These are phyloP conservation scores for Cucumis cinereus DNA, from an alignment of 306 rosid genomes.

Conservation along the genomic window DNA sequence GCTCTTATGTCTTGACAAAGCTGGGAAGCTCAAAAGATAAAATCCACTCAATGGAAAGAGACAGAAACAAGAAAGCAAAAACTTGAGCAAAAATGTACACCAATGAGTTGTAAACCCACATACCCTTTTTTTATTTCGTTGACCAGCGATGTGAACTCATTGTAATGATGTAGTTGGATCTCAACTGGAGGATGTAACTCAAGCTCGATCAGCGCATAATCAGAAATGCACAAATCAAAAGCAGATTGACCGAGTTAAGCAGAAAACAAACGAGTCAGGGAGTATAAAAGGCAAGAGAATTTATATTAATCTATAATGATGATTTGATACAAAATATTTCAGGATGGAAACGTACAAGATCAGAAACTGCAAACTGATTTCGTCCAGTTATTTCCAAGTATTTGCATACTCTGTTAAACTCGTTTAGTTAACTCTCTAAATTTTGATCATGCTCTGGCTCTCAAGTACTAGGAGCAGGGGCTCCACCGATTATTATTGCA, in stretches of 20 bases:
- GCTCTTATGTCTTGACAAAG: background rate
- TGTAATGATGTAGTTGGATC: background rate
- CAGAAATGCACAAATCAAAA: background rate
- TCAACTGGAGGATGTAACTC: background rate
- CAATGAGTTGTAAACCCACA: background rate
- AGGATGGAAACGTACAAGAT: background rate
- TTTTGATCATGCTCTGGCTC: constrained; percentile 71
- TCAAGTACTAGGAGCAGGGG: constrained; percentile 30
- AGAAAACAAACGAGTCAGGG: background rate
- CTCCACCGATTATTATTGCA: constrained; percentile 64
- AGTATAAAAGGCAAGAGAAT: background rate
- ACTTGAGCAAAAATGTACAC: background rate
- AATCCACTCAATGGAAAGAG: background rate
- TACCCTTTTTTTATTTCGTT: background rate
- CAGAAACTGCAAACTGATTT: constrained; percentile 1
- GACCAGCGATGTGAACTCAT: background rate
- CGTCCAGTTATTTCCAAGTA: background rate
- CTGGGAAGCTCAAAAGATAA: background rate
- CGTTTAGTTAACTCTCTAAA: constrained; percentile 64
- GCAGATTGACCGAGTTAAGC: background rate
- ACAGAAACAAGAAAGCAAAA: background rate
- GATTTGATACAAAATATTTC: background rate
- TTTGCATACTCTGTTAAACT: constrained; percentile 12
- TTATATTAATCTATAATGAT: background rate
- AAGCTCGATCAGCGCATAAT: background rate